A percentile compares a stretch with the other conserved stretches of the same genome.
Conservation (phyloP, 768 basidiomycete genomes). For the Boletus reticulatus region DNA sequence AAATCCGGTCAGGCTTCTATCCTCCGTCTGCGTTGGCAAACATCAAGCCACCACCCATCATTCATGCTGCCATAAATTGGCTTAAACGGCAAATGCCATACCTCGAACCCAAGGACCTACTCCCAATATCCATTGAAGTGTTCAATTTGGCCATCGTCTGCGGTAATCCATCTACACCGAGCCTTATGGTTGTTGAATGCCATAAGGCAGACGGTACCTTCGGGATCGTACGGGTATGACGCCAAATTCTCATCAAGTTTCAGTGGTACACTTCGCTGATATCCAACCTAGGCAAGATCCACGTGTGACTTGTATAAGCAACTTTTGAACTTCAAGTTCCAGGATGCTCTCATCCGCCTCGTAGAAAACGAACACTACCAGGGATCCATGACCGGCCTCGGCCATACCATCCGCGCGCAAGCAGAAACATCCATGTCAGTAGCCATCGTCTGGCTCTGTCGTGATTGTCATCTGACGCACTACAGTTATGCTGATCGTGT, state of each 20-base stretch:
- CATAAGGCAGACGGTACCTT: constrained; percentile 74
- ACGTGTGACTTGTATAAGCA: constrained; percentile 83
- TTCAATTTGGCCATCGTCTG: constrained; percentile 77
- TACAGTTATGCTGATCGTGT: constrained; percentile 26
- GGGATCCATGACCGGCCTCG: constrained; percentile 63
- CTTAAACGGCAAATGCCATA: constrained; percentile 61
- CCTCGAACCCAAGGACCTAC: constrained; percentile 76
- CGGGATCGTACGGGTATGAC: constrained; percentile 67
- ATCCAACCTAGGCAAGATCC: constrained; percentile 63
- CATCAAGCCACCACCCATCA: constrained; percentile 28
- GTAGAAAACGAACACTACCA: constrained; percentile 77
- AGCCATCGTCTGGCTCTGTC: not conserved
- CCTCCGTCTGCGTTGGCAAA: constrained; percentile 26
- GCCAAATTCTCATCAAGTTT: constrained; percentile 3
- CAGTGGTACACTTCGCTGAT: constrained; percentile 5
- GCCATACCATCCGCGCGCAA: constrained; percentile 57
- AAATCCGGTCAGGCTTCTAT: constrained; percentile 17
- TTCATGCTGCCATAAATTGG: constrained; percentile 49
- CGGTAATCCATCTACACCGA: constrained; percentile 85
- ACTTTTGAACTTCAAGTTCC: constrained; percentile 67
- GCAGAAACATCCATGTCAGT: constrained; percentile 44
- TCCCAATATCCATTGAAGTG: constrained; percentile 82
- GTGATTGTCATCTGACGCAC: constrained; percentile 7
- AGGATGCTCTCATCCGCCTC: constrained; percentile 58
- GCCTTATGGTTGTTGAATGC: constrained; percentile 80